Evolutionary conservation across 345 rosid genomes (phyloP), one percentile per base, ranked within the genome.

Genomic region (Euphorbia lathyris): DNA sequence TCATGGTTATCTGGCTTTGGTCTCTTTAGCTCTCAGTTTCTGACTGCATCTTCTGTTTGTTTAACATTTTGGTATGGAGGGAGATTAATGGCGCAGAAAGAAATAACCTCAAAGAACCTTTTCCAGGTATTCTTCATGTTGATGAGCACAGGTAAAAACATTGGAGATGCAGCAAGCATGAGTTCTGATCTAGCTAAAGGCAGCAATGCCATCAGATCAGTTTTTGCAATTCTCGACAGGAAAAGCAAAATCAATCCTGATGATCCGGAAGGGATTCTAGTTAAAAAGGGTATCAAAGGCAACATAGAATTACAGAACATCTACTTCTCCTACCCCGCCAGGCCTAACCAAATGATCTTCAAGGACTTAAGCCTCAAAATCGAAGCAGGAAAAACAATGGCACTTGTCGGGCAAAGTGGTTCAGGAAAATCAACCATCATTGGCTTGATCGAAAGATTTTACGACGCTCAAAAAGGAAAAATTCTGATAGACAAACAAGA

Each of bases 351-450:
- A 40, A 56, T 77, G 48, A 50, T 84, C 29, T 47, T 84, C 56
- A 75, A 50, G 66, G 74, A 65, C 56, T 13, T 75, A 12, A 73
- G 68, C 68, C 72, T 79, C 3, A 75, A 63, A 47, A 69, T 81
- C 25, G 74, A 77, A 30, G 82, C 80, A 4, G 82, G 80, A 36
- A 64, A 67, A 58, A 16, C 63, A n/a, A 64, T 69, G n/a, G 77
- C 25, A 74, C 79, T 14, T 76, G 82, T 23, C 52, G 63, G 86
- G 65, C 81, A 71, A 26, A 83, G 85, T 63, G 86, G 86, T 30
- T 85, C 86, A 0, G 89, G 89, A 17, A 85, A 85, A 74, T 85
- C 89, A 2, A 83, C 80, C 9, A 60, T 85, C 30, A 78, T 85
- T 25, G 77, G 71, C 1, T 62, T 85, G 26, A 78, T 81, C 9